Evolutionary conservation across 1,284 basidiomycete species (phyloP).

Genomic region (Cronartium quercuum): DNA sequence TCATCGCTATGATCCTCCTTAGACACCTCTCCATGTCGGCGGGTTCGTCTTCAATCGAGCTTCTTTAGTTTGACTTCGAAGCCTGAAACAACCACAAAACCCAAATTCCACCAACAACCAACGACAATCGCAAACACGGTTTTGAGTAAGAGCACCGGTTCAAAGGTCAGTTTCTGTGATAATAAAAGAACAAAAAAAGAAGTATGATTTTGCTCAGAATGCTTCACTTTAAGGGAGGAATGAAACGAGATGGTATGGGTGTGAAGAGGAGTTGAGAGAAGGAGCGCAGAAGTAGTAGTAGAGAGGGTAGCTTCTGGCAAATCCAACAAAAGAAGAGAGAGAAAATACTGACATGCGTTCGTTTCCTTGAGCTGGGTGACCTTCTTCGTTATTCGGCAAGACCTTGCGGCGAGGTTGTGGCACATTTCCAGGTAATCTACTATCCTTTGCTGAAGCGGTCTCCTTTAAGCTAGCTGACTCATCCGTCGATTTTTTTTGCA

Average conservation of each 20-base stretch:
- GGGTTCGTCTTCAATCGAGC: too few species aligned
- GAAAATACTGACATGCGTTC: conserved; percentile 4
- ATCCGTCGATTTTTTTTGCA: conserved; percentile 54
- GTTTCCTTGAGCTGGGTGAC: not conserved
- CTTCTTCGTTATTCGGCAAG: not conserved
- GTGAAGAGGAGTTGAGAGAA: not conserved
- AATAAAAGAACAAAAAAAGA: not conserved
- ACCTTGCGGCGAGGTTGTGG: conserved; percentile 1
- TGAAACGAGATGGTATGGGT: too few species aligned
- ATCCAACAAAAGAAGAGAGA: not conserved
- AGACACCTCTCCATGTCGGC: too few species aligned
- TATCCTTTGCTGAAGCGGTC: not conserved
- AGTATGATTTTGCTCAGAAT: not conserved
- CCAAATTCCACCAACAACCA: not conserved
- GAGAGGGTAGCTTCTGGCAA: not conserved
- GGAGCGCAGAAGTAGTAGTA: not conserved
- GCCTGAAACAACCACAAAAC: not conserved
- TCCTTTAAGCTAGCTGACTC: conserved; percentile 10
- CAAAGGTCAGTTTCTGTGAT: not conserved
- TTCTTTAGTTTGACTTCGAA: conserved; percentile 6
- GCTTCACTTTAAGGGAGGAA: not conserved
- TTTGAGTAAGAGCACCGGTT: not conserved
- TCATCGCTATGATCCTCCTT: too few species aligned
- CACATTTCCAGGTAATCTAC: not conserved
- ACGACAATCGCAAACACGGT: not conserved